Evolutionary conservation across 129 eudicot genomes (phyloP).

Genomic region (Solidago caesia): DNA sequence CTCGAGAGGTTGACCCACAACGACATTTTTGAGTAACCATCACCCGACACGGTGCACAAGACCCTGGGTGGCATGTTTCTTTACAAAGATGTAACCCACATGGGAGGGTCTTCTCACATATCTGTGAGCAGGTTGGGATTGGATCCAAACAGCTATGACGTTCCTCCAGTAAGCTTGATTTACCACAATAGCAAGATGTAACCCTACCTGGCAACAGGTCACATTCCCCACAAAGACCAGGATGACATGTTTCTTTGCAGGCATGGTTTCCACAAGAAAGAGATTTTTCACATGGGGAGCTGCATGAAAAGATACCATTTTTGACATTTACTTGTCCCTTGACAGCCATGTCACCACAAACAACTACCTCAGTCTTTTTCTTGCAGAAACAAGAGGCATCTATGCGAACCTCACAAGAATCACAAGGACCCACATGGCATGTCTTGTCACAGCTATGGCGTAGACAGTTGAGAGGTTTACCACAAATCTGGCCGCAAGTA

Average conservation of each 20-base stretch:
- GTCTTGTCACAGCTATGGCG: slow-evolving; percentile 64
- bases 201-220: slow-evolving; percentile 60
- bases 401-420: slow-evolving; percentile 60
- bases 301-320: slow-evolving; percentile 79
- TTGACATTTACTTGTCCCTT: slow-evolving; percentile 62
- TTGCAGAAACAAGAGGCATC: slow-evolving; percentile 83
- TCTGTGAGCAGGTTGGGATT: slow-evolving; percentile 67
- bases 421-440: slow-evolving; percentile 90
- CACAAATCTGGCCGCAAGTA: slow-evolving; percentile 81
- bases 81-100: slow-evolving; percentile 69
- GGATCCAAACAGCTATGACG: slow-evolving; percentile 79
- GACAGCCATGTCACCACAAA: slow-evolving; percentile 83
- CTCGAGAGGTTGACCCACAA: slow-evolving; percentile 76
- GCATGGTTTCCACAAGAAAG: slow-evolving; percentile 78
- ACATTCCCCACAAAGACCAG: slow-evolving; percentile 94
- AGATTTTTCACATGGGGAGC: slow-evolving; percentile 53
- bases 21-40: slow-evolving; percentile 82
- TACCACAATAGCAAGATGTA: slow-evolving; percentile 87
- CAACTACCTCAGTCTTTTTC: slow-evolving; percentile 64
- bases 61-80: slow-evolving; percentile 66
- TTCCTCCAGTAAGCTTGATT: slow-evolving; percentile 54
- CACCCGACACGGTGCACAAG: slow-evolving; percentile 66
- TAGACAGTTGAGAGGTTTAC: slow-evolving; percentile 65
- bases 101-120: slow-evolving; percentile 67
- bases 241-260: slow-evolving; percentile 77